Evolutionary conservation across 805 yeast species (phyloP).

Genomic region (Saccharomycopsis fermentans): DNA sequence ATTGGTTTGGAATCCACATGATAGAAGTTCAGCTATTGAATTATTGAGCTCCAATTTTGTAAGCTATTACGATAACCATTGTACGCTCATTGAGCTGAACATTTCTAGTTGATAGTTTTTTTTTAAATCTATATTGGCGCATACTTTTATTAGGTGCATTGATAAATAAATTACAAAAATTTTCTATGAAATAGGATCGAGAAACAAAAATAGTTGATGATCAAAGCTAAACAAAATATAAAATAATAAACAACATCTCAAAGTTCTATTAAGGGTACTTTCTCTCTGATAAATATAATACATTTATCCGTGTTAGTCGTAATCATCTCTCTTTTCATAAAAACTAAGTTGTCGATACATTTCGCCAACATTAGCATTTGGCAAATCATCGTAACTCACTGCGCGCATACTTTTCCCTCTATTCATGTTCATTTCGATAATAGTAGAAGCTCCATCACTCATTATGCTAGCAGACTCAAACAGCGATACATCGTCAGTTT

Average conservation of each 20-base stretch:
- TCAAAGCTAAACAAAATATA: too few relatives aligned
- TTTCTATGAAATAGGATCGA: not conserved
- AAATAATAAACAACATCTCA: too few relatives aligned
- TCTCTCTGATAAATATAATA: too few relatives aligned
- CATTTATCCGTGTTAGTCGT: not conserved
- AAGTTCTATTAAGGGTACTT: too few relatives aligned
- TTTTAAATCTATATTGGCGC: not conserved
- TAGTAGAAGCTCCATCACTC: not conserved
- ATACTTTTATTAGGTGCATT: not conserved
- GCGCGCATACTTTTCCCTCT: constrained; percentile 12
- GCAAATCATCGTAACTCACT: constrained; percentile 16
- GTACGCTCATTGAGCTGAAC: not conserved
- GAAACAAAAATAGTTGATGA: not conserved
- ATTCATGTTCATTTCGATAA: not conserved
- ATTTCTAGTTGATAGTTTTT: not conserved
- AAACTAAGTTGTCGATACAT: constrained; percentile 4
- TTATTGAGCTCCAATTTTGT: constrained; percentile 2
- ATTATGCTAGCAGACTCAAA: not conserved
- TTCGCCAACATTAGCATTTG: constrained; percentile 4
- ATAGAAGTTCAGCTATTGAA: constrained; percentile 22
- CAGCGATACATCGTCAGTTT: constrained; percentile 1
- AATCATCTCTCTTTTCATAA: not conserved
- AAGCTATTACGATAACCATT: not conserved
- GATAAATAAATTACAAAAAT: not conserved
- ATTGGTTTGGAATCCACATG: constrained; percentile 23